Evolutionary conservation across 1,284 basidiomycete species (phyloP).

Genomic region (Puccinia horiana): DNA sequence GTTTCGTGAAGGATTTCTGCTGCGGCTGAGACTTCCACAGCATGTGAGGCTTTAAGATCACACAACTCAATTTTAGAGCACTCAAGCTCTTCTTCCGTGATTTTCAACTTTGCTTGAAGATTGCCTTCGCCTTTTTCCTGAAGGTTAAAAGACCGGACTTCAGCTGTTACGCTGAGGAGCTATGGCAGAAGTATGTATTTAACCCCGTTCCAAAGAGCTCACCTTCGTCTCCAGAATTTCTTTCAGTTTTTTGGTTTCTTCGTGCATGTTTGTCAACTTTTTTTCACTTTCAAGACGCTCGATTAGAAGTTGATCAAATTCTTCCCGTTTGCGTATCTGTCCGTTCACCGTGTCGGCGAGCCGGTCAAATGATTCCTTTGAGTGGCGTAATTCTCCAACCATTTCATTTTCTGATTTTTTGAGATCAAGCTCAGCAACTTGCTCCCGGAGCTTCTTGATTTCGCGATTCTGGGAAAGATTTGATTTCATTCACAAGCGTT

Average conservation of each 20-base stretch:
- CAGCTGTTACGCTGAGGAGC: background rate
- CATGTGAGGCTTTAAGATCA: constrained; percentile 12
- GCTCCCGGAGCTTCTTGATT: constrained; percentile 24
- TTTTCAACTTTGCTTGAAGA: constrained; percentile 7
- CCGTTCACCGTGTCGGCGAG: constrained; percentile 2
- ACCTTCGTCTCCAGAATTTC: background rate
- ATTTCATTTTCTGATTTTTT: constrained; percentile 17
- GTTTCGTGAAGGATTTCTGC: constrained; percentile 6
- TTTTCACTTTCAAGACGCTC: constrained; percentile 14
- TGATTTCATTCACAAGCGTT: background rate
- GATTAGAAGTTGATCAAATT: constrained; percentile 10
- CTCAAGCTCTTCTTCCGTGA: background rate
- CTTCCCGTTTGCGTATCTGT: constrained; percentile 21
- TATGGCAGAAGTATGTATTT: background rate
- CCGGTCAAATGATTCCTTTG: constrained; percentile 31
- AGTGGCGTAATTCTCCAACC: constrained; percentile 33
- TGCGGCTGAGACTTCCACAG: constrained; percentile 12
- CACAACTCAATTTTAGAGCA: constrained; percentile 11
- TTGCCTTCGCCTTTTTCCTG: constrained; percentile 18
- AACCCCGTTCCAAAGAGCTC: background rate
- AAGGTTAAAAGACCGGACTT: background rate
- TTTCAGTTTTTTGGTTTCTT: background rate
- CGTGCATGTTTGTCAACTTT: background rate
- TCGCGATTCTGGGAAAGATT: constrained; percentile 27
- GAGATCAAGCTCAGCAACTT: background rate